Base-by-base conservation (phyloP, 495 filamentous ascomycete genomes). In the Bathelium albidoporum region DNA sequence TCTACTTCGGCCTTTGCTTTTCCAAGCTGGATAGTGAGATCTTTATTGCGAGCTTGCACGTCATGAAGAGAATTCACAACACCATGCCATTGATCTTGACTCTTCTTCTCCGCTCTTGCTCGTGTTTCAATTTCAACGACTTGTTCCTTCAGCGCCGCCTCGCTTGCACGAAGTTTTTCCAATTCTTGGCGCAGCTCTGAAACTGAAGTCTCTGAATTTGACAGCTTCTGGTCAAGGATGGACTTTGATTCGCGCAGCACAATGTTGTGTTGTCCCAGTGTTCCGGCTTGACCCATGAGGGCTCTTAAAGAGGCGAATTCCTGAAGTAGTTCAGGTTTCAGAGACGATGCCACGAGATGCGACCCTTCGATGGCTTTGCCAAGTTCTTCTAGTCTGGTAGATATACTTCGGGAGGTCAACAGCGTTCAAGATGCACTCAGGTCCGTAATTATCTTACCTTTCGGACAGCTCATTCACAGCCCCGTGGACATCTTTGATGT, bases 181-280 rank as follows among this genome's bases (percentile, higher is more conserved):
- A 52, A 12, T 53, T 36, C 32, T 24, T 29, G 4, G 24, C 24
- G 49, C 49, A 52, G 22, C 10, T 62, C 53, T 24, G 32, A 52
- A 29, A 32, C 22, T 0, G 36, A 41, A 28, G 2, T 12, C 12
- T 39, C 58, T 7, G 59, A 64, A 14, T 32, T 31, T 26, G 39
- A 39, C 5, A 64, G 59, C 59, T 53, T 64, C 18, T 69, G 61
- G 44, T 59, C 61, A 14, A 69, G 58, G 20, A 5, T 24, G 29
- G 18, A 20, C 16, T 65, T 59, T 12, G n/a, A 39, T 53, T 68
- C 63, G 5, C 53, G 61, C 4, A 66, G 58, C 18, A 10, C 29
- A 4, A 39, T 39, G 28, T 64, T 60, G 24, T 66, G 58, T 59
- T 66, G 43, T 14, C 62, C 16, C 26, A 66, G 49, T 7, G 63